phyloP scores from a whole-genome alignment of 768 basidiomycete genomes.

The Mycena vulgaris region DNA sequence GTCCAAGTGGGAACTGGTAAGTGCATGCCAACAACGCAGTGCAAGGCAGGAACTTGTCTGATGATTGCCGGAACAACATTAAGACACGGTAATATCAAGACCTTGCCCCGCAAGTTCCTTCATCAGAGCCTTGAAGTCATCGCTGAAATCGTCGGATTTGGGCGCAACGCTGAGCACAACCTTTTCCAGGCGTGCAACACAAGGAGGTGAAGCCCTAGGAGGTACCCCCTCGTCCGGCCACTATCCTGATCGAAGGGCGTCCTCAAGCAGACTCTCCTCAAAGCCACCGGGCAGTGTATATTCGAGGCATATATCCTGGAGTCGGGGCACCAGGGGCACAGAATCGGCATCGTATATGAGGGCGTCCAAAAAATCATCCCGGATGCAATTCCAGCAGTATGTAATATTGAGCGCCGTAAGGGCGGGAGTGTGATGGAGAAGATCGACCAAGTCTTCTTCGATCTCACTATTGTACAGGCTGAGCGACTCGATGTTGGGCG shows the following conservation, averaged over 20 bases:
- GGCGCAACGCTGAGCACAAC: not conserved
- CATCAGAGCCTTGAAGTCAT: not conserved
- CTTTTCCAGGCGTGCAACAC: not conserved
- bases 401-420: not conserved
- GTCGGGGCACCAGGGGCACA: constrained; percentile 2
- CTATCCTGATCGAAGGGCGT: constrained; percentile 12
- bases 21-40: too few species aligned
- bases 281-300: not conserved
- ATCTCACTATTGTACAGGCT: not conserved
- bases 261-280: not conserved
- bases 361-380: not conserved
- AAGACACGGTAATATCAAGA: not conserved
- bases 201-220: not conserved
- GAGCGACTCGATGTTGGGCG: constrained; percentile 3
- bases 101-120: constrained; percentile 2
- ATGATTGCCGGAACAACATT: too few species aligned
- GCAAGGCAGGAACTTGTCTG: too few species aligned
- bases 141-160: constrained; percentile 3
- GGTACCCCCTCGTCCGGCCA: not conserved
- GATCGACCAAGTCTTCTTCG: not conserved
- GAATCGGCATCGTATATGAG: not conserved
- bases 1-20: too few species aligned
- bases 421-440: constrained; percentile 1
- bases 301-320: not conserved
- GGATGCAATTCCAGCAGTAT: not conserved